Evolutionary conservation across 2,329 filamentous ascomycete genomes (phyloP).

Genomic region (Hypoxylon sp.): DNA sequence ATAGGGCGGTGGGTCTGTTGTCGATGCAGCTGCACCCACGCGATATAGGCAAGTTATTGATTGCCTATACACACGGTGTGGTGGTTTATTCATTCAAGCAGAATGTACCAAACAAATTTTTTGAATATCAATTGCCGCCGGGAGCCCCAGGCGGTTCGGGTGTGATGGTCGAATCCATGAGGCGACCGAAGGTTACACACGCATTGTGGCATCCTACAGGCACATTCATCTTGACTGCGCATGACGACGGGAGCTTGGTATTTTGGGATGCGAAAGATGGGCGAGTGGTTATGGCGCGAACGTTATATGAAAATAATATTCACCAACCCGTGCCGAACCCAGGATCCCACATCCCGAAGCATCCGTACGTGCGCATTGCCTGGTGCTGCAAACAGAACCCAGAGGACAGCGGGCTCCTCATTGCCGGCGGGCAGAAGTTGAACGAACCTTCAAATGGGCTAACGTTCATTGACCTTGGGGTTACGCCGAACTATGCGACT

Average conservation of each 20-base stretch:
- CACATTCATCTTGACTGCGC: slow-evolving; percentile 86
- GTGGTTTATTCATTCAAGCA: slow-evolving; percentile 96
- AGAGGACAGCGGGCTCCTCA: slow-evolving; percentile 89
- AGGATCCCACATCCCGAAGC: slow-evolving; percentile 70
- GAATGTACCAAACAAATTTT: slow-evolving; percentile 80
- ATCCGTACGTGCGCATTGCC: slow-evolving; percentile 81
- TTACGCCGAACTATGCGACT: slow-evolving; percentile 90
- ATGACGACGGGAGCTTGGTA: slow-evolving; percentile 91
- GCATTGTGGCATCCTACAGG: slow-evolving; percentile 96
- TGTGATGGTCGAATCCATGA: slow-evolving; percentile 68
- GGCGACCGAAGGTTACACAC: slow-evolving; percentile 81
- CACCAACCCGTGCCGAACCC: slow-evolving; percentile 71
- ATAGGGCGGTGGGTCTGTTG: slow-evolving; percentile 72
- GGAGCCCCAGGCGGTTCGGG: slow-evolving; percentile 88
- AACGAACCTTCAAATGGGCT: slow-evolving; percentile 79
- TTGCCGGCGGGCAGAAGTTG: slow-evolving; percentile 82
- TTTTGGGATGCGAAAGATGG: slow-evolving; percentile 96
- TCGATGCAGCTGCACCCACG: slow-evolving; percentile 88
- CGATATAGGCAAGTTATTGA: slow-evolving; percentile 90
- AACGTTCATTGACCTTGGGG: slow-evolving; percentile 89
- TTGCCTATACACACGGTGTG: slow-evolving; percentile 90
- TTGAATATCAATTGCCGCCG: slow-evolving; percentile 83
- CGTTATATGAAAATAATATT: slow-evolving; percentile 78
- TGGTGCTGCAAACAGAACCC: slow-evolving; percentile 97
- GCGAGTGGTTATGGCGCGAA: slow-evolving; percentile 84